A percentile compares a stretch with the other conserved stretches of the same genome.
Evolutionary conservation across 331 rosid genomes (phyloP).

Genomic region (Acacia pycnantha): DNA sequence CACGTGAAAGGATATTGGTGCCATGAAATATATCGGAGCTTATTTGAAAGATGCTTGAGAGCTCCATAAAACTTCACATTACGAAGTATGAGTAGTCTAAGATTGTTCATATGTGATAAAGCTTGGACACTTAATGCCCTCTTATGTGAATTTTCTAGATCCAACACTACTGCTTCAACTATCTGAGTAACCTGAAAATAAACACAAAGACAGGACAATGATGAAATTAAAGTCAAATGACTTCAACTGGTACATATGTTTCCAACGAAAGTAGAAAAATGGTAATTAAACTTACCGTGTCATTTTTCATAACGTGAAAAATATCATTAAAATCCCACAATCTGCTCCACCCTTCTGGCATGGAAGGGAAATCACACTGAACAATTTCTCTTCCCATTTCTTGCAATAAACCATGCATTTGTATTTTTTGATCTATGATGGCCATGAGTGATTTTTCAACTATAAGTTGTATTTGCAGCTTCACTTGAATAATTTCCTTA

Average conservation of each 20-base stretch:
- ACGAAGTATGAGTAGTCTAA: not conserved
- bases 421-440: not conserved
- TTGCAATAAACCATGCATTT: not conserved
- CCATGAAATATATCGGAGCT: not conserved
- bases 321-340: not conserved
- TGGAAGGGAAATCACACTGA: not conserved
- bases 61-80: not conserved
- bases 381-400: not conserved
- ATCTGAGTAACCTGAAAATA: not conserved
- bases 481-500: not conserved
- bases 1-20: conserved; percentile 1
- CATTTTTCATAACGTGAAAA: not conserved
- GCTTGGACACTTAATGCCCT: not conserved
- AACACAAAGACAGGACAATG: not conserved
- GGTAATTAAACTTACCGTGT: not conserved
- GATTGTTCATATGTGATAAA: conserved; percentile 1
- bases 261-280: too few relatives aligned
- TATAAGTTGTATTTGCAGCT: not conserved
- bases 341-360: conserved; percentile 6
- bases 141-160: not conserved
- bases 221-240: not conserved
- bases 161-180: not conserved
- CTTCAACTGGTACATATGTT: not conserved
- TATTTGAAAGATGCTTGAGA: not conserved
- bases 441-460: conserved; percentile 1